Evolutionary conservation across 1,139 yeast species (phyloP).

Genomic region (Torulaspora globosa): DNA sequence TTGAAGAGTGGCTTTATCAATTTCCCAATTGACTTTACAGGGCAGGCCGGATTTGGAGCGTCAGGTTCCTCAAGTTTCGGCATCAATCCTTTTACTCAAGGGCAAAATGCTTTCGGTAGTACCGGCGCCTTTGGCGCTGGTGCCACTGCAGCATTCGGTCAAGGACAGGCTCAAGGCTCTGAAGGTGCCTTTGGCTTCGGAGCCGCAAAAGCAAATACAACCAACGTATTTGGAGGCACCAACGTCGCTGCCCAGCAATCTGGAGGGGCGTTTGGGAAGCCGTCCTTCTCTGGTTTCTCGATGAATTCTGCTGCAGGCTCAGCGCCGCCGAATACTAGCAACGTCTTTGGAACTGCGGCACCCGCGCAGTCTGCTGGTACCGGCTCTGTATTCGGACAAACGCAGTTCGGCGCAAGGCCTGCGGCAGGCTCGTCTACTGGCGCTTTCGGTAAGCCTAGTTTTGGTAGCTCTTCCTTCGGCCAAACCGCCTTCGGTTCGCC

Average conservation of each 20-base stretch:
- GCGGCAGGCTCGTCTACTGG: slow-evolving; percentile 12
- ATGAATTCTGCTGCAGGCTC: slow-evolving; percentile 13
- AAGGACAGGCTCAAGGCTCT: slow-evolving; percentile 18
- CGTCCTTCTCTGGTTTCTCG: slow-evolving; percentile 16
- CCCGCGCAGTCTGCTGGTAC: slow-evolving; percentile 2
- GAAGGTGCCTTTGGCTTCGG: slow-evolving; percentile 14
- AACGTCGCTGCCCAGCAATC: slow-evolving; percentile 5
- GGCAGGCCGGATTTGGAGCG: neutral
- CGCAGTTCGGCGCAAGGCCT: slow-evolving; percentile 11
- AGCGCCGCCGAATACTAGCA: slow-evolving; percentile 1
- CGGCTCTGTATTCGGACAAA: slow-evolving; percentile 13
- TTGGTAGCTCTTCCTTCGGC: slow-evolving; percentile 14
- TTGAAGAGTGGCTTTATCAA: slow-evolving; percentile 43
- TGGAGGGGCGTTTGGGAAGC: slow-evolving; percentile 22
- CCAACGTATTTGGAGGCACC: slow-evolving; percentile 16
- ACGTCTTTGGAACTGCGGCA: slow-evolving; percentile 11
- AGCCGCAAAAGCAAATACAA: slow-evolving; percentile 1
- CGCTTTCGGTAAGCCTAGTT: slow-evolving; percentile 21
- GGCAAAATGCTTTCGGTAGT: slow-evolving; percentile 29
- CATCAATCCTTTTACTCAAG: slow-evolving; percentile 25
- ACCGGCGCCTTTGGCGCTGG: slow-evolving; percentile 17
- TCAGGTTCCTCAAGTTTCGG: slow-evolving; percentile 18
- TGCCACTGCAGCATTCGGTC: slow-evolving; percentile 22
- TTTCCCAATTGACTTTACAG: slow-evolving; percentile 31
- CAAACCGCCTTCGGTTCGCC: slow-evolving; percentile 1